These are phyloP conservation scores for Polyporus tsugae DNA, from an alignment of 1,284 basidiomycete species.

Conservation along the genomic window DNA sequence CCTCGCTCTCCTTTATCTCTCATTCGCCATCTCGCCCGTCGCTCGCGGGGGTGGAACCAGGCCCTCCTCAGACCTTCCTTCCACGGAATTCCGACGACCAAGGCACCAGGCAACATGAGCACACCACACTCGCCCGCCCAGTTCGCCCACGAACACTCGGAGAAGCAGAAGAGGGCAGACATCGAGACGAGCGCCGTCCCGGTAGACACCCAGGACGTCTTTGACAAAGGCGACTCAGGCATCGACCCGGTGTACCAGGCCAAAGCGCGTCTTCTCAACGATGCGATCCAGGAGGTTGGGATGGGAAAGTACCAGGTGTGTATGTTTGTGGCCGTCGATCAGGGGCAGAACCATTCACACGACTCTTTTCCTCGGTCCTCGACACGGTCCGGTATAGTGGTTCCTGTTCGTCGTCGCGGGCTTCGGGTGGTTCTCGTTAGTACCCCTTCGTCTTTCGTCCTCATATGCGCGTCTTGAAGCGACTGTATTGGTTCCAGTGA, in stretches of 20 bases:
- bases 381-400: constrained; percentile 45
- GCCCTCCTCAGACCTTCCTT: background rate
- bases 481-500: constrained; percentile 48
- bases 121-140: background rate
- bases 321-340: background rate
- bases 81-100: background rate
- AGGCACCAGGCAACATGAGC: background rate
- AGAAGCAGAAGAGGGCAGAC: constrained; percentile 11
- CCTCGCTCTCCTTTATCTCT: background rate
- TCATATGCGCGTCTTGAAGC: background rate
- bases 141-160: constrained; percentile 3
- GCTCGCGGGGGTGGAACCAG: background rate
- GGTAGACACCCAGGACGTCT: constrained; percentile 49
- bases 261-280: constrained; percentile 69
- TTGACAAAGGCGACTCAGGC: constrained; percentile 47
- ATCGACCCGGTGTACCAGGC: constrained; percentile 71
- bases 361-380: background rate
- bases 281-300: constrained; percentile 74
- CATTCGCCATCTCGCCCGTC: background rate
- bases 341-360: constrained; percentile 10
- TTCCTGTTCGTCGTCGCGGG: constrained; percentile 63
- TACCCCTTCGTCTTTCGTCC: constrained; percentile 19
- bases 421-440: constrained; percentile 78
- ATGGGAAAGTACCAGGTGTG: constrained; percentile 76
- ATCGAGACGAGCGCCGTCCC: constrained; percentile 23